These are phyloP conservation scores for Xylaria nigripes DNA, from an alignment of 495 filamentous ascomycete species.

Conservation along the genomic window DNA sequence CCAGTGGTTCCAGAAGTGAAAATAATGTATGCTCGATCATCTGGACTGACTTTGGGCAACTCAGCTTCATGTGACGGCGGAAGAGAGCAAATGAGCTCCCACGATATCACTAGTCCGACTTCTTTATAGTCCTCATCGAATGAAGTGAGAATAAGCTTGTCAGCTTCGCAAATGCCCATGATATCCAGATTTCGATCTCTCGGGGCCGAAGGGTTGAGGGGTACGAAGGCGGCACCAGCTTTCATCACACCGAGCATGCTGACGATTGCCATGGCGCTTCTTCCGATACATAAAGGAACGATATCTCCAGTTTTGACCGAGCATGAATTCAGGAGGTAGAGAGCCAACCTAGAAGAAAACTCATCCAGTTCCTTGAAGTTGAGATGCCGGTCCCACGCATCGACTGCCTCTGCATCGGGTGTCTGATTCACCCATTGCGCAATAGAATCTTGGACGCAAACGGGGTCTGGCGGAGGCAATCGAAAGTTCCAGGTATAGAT, in stretches of 20 bases:
- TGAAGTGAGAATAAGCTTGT: too few species aligned
- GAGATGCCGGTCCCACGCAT: constrained; percentile 42
- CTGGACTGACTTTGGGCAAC: too few species aligned
- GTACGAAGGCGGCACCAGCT: constrained; percentile 51
- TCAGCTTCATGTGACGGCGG: too few species aligned
- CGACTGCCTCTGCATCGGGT: background rate
- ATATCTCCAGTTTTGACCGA: constrained; percentile 42
- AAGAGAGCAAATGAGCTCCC: too few species aligned
- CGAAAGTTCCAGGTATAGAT: background rate
- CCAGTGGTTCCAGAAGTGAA: constrained; percentile 34
- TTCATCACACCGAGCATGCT: constrained; percentile 47
- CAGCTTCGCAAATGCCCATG: too few species aligned
- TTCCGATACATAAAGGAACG: constrained; percentile 48
- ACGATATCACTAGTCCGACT: too few species aligned
- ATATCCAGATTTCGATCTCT: too few species aligned
- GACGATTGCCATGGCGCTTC: constrained; percentile 45
- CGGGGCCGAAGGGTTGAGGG: constrained; percentile 36
- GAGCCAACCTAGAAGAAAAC: constrained; percentile 30
- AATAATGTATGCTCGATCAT: constrained; percentile 35
- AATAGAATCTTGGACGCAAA: background rate
- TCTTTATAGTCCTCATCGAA: too few species aligned
- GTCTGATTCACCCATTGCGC: background rate
- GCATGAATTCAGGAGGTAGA: constrained; percentile 17
- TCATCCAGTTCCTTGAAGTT: constrained; percentile 40
- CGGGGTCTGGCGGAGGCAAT: background rate